Evolutionary conservation across 495 filamentous ascomycete genomes (phyloP).

Genomic region (Talaromyces nanjingensis): DNA sequence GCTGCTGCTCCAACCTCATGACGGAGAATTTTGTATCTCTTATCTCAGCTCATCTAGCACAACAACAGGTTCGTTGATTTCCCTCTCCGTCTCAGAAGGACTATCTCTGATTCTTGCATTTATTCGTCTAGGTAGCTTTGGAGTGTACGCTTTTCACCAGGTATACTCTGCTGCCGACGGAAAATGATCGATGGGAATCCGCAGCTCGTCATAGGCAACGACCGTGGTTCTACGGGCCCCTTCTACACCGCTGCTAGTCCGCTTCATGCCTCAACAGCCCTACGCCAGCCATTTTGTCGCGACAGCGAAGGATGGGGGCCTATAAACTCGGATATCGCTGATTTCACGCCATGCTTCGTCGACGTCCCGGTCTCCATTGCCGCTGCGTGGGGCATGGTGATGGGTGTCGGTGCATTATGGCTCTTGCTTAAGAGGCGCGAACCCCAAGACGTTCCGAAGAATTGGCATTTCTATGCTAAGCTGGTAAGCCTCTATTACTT

Average conservation of each 20-base stretch:
- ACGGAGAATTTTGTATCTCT: background rate
- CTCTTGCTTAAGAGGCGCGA: conserved; percentile 62
- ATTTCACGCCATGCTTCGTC: conserved; percentile 95
- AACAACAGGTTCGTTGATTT: background rate
- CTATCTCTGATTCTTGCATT: background rate
- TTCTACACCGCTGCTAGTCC: background rate
- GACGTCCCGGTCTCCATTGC: conserved; percentile 76
- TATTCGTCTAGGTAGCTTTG: background rate
- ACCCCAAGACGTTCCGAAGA: conserved; percentile 60
- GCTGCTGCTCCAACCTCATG: background rate
- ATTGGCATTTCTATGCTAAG: conserved; percentile 95
- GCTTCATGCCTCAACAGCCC: conserved; percentile 22
- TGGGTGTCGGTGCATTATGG: conserved; percentile 68
- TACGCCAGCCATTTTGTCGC: conserved; percentile 66
- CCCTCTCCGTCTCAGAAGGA: background rate
- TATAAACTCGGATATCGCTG: conserved; percentile 71
- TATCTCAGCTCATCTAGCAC: background rate
- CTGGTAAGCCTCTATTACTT: conserved; percentile 49
- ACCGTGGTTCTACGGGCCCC: conserved; percentile 18
- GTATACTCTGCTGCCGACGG: conserved; percentile 13
- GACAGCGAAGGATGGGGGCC: conserved; percentile 95
- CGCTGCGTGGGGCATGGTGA: conserved; percentile 67
- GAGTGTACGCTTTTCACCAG: background rate
- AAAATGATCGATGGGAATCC: conserved; percentile 41
- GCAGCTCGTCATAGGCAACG: conserved; percentile 35